A percentile compares a stretch with the other conserved stretches of the same genome.
phyloP scores from a whole-genome alignment of 805 yeast species.

The Yarrowia phangngaensis region DNA sequence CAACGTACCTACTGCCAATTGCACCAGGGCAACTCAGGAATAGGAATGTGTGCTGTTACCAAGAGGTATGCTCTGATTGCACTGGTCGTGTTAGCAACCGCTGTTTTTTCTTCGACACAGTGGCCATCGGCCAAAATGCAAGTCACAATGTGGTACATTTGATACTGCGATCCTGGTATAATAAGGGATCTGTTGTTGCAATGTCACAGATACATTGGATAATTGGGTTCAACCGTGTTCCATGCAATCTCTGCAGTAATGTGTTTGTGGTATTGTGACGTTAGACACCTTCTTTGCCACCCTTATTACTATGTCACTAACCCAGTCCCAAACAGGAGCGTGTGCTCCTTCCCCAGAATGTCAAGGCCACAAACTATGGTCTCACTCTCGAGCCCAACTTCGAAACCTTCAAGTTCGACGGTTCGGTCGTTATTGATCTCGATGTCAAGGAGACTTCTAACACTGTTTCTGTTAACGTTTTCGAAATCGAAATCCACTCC shows the following conservation, averaged over 20 bases:
- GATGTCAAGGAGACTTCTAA: conserved; percentile 45
- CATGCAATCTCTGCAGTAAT: too few species aligned
- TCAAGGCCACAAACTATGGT: conserved; percentile 72
- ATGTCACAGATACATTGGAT: too few species aligned
- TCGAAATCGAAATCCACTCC: conserved; percentile 60
- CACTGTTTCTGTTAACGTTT: conserved; percentile 52
- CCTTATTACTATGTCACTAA: conserved; percentile 6
- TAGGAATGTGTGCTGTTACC: conserved; percentile 25
- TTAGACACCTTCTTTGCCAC: background rate
- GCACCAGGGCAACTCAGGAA: conserved; percentile 25
- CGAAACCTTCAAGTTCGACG: conserved; percentile 40
- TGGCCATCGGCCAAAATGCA: conserved; percentile 25
- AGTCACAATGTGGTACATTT: conserved; percentile 25
- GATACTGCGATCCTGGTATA: background rate
- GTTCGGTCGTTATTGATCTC: conserved; percentile 44
- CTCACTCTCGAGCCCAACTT: conserved; percentile 62
- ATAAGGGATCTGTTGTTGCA: too few species aligned
- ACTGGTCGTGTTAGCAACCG: conserved; percentile 9
- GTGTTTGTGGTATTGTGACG: background rate
- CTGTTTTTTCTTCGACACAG: conserved; percentile 16
- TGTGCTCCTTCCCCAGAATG: conserved; percentile 55
- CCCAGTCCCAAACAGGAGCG: conserved; percentile 33
- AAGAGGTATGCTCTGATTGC: conserved; percentile 23
- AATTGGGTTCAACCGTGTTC: too few species aligned
- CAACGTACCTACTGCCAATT: conserved; percentile 26